Evolutionary conservation across 306 rosid species (phyloP), one percentile per base, ranked within the genome.

Genomic region (Trifolium dubium): DNA sequence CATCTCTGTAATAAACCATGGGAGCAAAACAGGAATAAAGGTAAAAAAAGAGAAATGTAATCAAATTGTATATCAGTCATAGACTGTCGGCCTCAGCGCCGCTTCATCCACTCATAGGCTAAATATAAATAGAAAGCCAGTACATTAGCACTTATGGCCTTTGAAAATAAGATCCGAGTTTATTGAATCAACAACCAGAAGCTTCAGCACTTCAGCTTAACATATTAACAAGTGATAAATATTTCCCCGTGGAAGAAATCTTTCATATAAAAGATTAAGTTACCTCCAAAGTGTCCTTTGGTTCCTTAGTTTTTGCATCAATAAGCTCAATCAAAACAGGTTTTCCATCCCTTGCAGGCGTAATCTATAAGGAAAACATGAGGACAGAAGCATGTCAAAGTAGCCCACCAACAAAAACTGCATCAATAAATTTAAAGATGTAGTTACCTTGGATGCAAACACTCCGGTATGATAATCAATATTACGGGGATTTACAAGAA

Each of bases 311-410:
- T 85, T 90, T 92, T 41, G 99, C 99, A 77, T 94, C 99, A 87
- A 92, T 92, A 61, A 94, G 96, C 79, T 94, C 99, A 68, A 94
- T 94, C 58, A 67, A 78, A 78, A 94, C 99, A 55, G 97, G 99
- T 68, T 85, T 94, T 78, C 97, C 97, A 81, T 94, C 96, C 92
- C 88, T 89, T 69, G 99, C 96, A 29, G 99, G 99, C n/a, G 96
- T 94, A 56, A 94, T 94, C 99, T 94, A 66, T 88, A 69, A 44
- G 68, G 58, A 73, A 73, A 72, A 80, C 29, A 35, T n/a, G 18
- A 79, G 47, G 47, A 72, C 19, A 59, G 41, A 6, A 28, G 40
- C 63, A 30, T 47, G 67, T 40, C 71, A 70, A 68, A 70, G 67
- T 76, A 70, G 39, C 28, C 74, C 73, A 43, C 30, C 9, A 35